These are phyloP conservation scores for Mucor mucedo DNA, from an alignment of 371 early-diverging fungal genomes.

Conservation along the genomic window DNA sequence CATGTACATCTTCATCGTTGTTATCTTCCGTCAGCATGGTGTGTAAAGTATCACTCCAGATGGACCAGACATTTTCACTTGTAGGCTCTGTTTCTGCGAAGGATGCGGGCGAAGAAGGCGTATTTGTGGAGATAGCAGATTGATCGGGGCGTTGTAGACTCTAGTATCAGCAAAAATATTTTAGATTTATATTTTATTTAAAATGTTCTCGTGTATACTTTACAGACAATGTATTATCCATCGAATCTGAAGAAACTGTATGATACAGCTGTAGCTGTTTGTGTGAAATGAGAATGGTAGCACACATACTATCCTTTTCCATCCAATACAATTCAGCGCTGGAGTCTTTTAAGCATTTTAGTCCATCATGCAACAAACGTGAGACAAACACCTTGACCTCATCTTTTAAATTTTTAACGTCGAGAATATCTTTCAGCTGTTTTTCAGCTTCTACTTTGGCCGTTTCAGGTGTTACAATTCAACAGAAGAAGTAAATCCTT, in stretches of 20 bases:
- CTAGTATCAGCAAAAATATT: conserved; percentile 14
- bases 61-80: conserved; percentile 10
- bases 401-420: too few species aligned
- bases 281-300: conserved; percentile 12
- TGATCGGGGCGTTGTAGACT: conserved; percentile 15
- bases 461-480: conserved; percentile 9
- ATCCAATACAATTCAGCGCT: conserved; percentile 12
- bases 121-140: background rate
- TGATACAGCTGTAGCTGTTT: conserved; percentile 6
- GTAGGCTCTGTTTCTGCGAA: background rate
- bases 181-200: conserved; percentile 13
- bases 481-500: conserved; percentile 10
- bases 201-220: conserved; percentile 8
- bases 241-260: background rate
- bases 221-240: conserved; percentile 5
- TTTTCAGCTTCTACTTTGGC: background rate
- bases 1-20: conserved; percentile 6
- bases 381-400: background rate
- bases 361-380: background rate
- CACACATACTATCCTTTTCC: conserved; percentile 7
- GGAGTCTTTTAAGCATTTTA: conserved; percentile 9
- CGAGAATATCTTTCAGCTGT: too few species aligned
- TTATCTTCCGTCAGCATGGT: conserved; percentile 5
- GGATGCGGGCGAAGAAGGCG: conserved; percentile 10
- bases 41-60: conserved; percentile 11